Percentiles rank a stretch among this genome's conserved stretches.
Evolutionary conservation across 2,329 filamentous ascomycete genomes (phyloP).

Genomic region (Delphinella strobiligena): DNA sequence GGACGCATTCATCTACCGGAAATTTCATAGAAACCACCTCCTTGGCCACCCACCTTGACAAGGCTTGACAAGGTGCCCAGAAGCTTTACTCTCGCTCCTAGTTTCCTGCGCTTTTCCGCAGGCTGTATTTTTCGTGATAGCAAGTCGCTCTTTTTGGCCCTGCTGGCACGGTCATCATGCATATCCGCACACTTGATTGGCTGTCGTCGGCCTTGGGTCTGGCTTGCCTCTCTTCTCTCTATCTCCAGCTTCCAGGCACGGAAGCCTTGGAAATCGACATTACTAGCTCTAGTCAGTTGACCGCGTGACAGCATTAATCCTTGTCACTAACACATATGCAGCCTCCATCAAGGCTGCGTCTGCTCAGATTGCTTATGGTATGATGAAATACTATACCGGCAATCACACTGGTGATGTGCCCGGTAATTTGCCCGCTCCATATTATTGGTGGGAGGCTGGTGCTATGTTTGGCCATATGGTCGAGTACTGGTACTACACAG

Average conservation of each 20-base stretch:
- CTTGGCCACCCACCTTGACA: not conserved
- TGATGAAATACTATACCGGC: constrained; percentile 23
- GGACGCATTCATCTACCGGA: not conserved
- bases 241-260: not conserved
- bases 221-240: not conserved
- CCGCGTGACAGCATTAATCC: not conserved
- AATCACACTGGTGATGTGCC: constrained; percentile 19
- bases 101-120: not conserved
- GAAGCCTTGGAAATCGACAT: not conserved
- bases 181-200: not conserved
- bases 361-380: constrained; percentile 18
- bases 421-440: constrained; percentile 39
- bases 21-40: not conserved
- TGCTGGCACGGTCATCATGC: not conserved
- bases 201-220: not conserved
- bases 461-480: constrained; percentile 53
- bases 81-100: not conserved
- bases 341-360: constrained; percentile 21
- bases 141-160: not conserved
- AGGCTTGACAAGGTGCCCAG: too few relatives aligned
- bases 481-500: constrained; percentile 60
- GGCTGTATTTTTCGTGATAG: not conserved
- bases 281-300: not conserved
- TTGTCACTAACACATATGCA: constrained; percentile 1
- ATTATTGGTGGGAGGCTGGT: constrained; percentile 65